Conservation (phyloP, 148 eudicot species). For the Talinum fruticosum region DNA sequence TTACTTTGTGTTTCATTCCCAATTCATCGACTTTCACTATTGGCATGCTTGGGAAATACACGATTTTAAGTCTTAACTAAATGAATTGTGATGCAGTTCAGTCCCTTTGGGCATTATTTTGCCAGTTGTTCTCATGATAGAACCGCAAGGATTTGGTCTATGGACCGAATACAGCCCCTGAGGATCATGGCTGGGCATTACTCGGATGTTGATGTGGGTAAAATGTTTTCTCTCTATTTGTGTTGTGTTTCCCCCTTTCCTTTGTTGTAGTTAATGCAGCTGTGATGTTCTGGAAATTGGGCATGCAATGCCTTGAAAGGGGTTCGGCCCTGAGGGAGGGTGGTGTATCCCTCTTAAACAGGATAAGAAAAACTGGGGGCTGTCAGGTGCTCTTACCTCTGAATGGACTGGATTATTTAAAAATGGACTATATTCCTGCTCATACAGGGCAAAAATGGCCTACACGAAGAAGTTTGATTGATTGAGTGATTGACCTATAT, state of each 20-base stretch:
- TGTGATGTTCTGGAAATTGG: neutral
- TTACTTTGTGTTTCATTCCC: neutral
- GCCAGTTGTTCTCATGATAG: constrained; percentile 98
- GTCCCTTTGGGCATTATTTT: constrained; percentile 94
- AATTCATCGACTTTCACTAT: neutral
- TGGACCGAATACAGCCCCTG: constrained; percentile 90
- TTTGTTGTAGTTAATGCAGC: neutral
- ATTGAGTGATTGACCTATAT: too few relatives aligned
- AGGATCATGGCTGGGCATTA: constrained; percentile 99
- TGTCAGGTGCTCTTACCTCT: neutral
- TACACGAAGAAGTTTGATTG: too few relatives aligned
- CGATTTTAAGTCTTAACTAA: constrained; percentile 14
- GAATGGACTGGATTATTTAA: neutral
- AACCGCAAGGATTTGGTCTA: constrained; percentile 95
- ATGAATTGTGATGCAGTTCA: constrained; percentile 68
- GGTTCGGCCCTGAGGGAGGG: neutral
- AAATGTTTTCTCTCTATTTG: neutral
- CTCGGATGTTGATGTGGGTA: constrained; percentile 96
- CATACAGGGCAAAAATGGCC: neutral
- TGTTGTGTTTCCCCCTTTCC: neutral
- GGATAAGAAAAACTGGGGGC: neutral
- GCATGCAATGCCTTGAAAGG: neutral
- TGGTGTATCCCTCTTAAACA: neutral
- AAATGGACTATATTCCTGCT: neutral
- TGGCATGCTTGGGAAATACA: neutral